Base-by-base conservation (phyloP, 1,139 yeast species). In the Magnusiomyces paraingens region DNA sequence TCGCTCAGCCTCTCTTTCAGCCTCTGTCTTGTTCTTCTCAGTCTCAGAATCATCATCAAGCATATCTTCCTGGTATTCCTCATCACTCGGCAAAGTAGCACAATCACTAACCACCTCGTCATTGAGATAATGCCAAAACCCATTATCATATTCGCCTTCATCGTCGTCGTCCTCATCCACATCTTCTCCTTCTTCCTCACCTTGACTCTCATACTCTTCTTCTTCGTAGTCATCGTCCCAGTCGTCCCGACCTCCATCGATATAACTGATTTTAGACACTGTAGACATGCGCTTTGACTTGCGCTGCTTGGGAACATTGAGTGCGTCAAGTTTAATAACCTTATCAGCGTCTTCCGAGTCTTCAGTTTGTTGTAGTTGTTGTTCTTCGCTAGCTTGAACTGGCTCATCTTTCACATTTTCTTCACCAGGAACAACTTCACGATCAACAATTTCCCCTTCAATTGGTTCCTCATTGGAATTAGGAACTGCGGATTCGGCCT, bases 1-100 rank as follows among this genome's bases (percentile, higher is more conserved):
- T 17, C 40, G 47, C n/a, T 49, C 52, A 3, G 39, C 47, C 11
- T 32, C 52, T 11, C 26, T 22, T 2, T 52, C 49, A n/a, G 50
- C 55, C 18, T 45, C 44, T 1, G 47, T 32, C n/a, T 29, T 20
- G 15, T 44, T 44, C 18, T 51, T 40, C 4, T 21, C 46, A 41
- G 35, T 26, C 29, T 52, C 51, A 20, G 45, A 52, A 11, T 48
- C 52, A 38, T 48, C 55, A n/a, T 26, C 46, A 12, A 47, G 32
- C 3, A 29, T 20, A 18, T 53, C 56, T 20, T 55, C 54, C 43
- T 55, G 58, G 35, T 55, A 55, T 29, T 53, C 56, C 10, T 55
- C 58, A 32, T 55, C 58, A 43, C 53, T 49, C 22, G 50, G 52
- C 11, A 55, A 22, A 1, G 58, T 55, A 1, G 58, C 58, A 38